Base-by-base conservation (phyloP, 2,329 filamentous ascomycete genomes). In the Zasmidium cellare region DNA sequence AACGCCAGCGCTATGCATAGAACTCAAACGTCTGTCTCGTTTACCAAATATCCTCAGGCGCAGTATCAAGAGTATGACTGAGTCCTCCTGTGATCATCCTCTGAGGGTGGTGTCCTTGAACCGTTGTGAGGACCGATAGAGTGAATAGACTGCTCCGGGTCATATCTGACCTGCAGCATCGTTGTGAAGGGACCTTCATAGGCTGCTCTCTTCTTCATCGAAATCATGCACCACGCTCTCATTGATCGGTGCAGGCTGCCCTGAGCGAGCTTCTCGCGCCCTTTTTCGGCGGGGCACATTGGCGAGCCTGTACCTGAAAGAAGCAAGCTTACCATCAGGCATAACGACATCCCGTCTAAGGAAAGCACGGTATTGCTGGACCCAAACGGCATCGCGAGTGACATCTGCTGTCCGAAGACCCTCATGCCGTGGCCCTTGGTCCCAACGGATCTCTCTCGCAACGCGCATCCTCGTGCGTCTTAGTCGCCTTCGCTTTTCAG, bases 301-400 rank as follows among this genome's bases (percentile, higher is more conserved):
- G 35, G 35, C 35, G 6, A 41, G 16, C 5, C 35, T 14, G 12
- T 16, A 52, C 11, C 55, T 45, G 44, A 58, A 58, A 18, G 51
- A 24, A 19, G 58, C 55, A 22, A 51, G 16, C 20, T 49, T 58
- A 2, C 52, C 49, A n/a, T 53, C 58, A n/a, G 51, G 47, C 51
- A 53, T 52, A 16, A 54, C 35, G 7, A 61, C 38, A 51, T 55
- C 46, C 20, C 41, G 49, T n/a, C 51, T 23, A 20, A 61, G 44
- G 45, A 50, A 58, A 12, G 47, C 31, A 9, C 55, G 55, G 31
- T 61, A 61, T 18, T 46, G 46, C 22, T 28, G 46, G 14, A 49
- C 12, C 56, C 56, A 58, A 22, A 28, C 25, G 11, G 35, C 41
- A 22, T 35, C 20, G 5, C 31, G 50, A 16, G 20, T 44, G 14